Percentiles rank a stretch among this genome's conserved stretches.
phyloP scores from a whole-genome alignment of 2,329 filamentous ascomycete genomes.

The Phyllosticta capitalensis region DNA sequence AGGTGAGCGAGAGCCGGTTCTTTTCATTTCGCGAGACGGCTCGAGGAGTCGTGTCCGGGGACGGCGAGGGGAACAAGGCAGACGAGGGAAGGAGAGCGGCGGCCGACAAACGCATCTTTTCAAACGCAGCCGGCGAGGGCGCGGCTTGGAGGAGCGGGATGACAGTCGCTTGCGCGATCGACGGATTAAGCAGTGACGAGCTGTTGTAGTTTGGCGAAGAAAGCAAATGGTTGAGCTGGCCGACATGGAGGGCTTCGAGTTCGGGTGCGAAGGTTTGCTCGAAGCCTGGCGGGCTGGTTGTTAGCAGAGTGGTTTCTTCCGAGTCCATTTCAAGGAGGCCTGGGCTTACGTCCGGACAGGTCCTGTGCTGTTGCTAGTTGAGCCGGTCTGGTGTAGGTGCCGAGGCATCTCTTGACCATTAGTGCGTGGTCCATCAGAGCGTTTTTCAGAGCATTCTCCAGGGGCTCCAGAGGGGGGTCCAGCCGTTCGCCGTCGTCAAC shows the following conservation, averaged over 20 bases:
- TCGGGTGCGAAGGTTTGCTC: conserved; percentile 37
- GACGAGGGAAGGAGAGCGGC: neutral
- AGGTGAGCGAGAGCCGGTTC: conserved; percentile 29
- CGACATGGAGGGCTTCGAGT: conserved; percentile 31
- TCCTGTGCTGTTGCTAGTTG: conserved; percentile 52
- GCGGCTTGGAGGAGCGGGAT: neutral
- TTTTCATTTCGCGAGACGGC: conserved; percentile 26
- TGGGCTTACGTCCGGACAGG: conserved; percentile 53
- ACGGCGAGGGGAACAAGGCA: neutral
- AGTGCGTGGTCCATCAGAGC: conserved; percentile 83
- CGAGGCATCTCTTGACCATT: conserved; percentile 73
- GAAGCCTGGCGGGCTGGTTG: conserved; percentile 28
- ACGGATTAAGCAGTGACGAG: neutral
- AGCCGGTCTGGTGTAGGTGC: conserved; percentile 54
- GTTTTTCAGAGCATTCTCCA: conserved; percentile 73
- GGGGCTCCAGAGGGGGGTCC: conserved; percentile 38
- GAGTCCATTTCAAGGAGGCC: neutral
- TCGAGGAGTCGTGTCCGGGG: neutral
- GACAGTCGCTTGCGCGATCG: neutral
- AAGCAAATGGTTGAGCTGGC: neutral
- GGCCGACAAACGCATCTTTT: neutral
- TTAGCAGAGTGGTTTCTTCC: neutral
- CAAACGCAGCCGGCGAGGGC: neutral
- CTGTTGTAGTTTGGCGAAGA: neutral
- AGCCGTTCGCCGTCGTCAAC: conserved; percentile 26